Evolutionary conservation across 169 alveolate species (phyloP), one percentile per base, ranked within the genome.

Genomic region (Eimeria brunetti): DNA sequence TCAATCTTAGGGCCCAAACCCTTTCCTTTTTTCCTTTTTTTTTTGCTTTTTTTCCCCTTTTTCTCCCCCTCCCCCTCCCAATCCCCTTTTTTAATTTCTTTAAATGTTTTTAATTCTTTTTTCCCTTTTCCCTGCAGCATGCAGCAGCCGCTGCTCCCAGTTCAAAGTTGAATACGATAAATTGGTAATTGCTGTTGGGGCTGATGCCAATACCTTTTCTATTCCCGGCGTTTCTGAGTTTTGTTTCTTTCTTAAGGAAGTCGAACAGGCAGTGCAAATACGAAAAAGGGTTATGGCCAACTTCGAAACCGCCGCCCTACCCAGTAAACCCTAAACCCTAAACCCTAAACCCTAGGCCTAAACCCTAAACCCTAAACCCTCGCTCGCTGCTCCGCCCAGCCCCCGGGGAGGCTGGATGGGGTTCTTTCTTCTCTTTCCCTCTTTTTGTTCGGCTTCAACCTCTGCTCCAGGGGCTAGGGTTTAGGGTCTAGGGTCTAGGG

Each of bases 271-370:
- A 7, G 86, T 94, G 62, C 53, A 41, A 33, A 96, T 96, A 3
- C 91, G 97, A 58, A 94, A 94, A 84, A 30, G 83, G 22, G 95
- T 96, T 56, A 89, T 96, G 85, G 76, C 53, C 78, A 93, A 94
- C 67, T 96, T 96, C 67, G 97, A 96, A 44, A 67, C 60, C n/a
- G 97, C 97, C 2, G 88, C 93, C 44, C 94, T 95, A 44, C 96
- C 96, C 33, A 49, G 96, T 94, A n/a, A n/a, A n/a, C n/a, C n/a
- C n/a, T n/a, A n/a, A n/a, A n/a, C n/a, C n/a, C n/a, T n/a, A n/a
- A n/a, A n/a, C n/a, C n/a, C n/a, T n/a, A n/a, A n/a, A n/a, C n/a
- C n/a, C n/a, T n/a, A n/a, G n/a, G n/a, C n/a, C n/a, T n/a, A n/a
- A n/a, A n/a, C n/a, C n/a, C n/a, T n/a, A n/a, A n/a, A n/a, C n/a